A percentile compares a stretch with the other conserved stretches of the same genome.
Evolutionary conservation across 2,329 filamentous ascomycete species (phyloP).

Genomic region (Fonsecaea multimorphosa): DNA sequence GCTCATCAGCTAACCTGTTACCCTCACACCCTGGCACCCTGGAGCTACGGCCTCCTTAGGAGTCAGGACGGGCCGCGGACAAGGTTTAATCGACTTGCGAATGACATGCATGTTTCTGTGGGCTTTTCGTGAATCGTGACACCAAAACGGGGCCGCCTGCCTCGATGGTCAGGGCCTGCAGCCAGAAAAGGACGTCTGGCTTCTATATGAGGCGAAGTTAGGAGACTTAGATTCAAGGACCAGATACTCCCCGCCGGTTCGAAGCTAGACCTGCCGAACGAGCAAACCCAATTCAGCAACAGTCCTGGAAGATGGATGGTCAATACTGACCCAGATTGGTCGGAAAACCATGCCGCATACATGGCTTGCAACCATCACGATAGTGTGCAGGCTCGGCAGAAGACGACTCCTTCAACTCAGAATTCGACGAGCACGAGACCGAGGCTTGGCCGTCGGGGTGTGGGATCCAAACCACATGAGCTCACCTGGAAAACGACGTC

Average conservation of each 20-base stretch:
- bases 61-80: too few relatives aligned
- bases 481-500: not conserved
- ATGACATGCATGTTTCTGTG: not conserved
- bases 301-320: not conserved
- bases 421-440: not conserved
- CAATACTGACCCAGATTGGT: not conserved
- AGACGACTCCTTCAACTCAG: not conserved
- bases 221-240: not conserved
- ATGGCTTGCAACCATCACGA: not conserved
- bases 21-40: not conserved
- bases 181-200: not conserved
- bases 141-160: not conserved
- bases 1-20: not conserved
- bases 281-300: not conserved
- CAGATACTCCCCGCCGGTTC: not conserved
- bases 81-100: not conserved
- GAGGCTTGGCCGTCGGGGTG: not conserved
- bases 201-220: not conserved
- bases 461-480: not conserved
- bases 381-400: not conserved
- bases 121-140: not conserved
- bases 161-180: not conserved
- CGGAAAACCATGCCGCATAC: not conserved
- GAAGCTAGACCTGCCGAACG: constrained; percentile 1
- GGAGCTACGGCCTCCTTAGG: not conserved